A percentile compares a stretch with the other conserved stretches of the same genome.
These are phyloP conservation scores for Coemansia sp. DNA, from an alignment of 192 early-diverging fungal genomes.

Conservation along the genomic window DNA sequence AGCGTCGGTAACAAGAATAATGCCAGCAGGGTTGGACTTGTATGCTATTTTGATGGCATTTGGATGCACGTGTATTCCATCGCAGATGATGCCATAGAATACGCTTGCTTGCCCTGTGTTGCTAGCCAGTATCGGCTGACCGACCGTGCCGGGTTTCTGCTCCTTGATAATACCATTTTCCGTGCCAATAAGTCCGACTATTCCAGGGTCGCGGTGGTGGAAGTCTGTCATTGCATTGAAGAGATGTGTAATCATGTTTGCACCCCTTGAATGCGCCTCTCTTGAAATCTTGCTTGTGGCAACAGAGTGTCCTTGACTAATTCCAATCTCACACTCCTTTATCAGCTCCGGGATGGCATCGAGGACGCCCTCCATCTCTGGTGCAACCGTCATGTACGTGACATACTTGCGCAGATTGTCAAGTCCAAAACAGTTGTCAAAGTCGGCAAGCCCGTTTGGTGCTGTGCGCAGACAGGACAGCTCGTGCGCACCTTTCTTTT, in stretches of 20 bases:
- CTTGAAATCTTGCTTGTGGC: constrained; percentile 58
- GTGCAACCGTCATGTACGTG: constrained; percentile 68
- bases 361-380: constrained; percentile 69
- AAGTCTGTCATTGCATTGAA: constrained; percentile 81
- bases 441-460: constrained; percentile 62
- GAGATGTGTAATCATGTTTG: constrained; percentile 70
- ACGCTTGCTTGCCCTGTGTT: background rate
- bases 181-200: constrained; percentile 64
- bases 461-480: constrained; percentile 53
- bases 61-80: constrained; percentile 74
- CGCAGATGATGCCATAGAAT: constrained; percentile 75
- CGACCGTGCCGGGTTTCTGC: background rate
- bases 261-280: constrained; percentile 58
- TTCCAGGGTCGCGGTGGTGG: constrained; percentile 77
- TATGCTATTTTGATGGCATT: constrained; percentile 72
- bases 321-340: constrained; percentile 56
- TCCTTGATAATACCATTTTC: background rate
- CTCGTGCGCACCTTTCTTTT: constrained; percentile 73
- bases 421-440: constrained; percentile 64
- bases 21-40: constrained; percentile 66
- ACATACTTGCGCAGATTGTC: constrained; percentile 49
- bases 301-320: constrained; percentile 64
- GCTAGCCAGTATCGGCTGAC: background rate
- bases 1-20: constrained; percentile 71
- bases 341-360: constrained; percentile 63